These are phyloP conservation scores for Trichoderma sp. DNA, from an alignment of 2,329 filamentous ascomycete genomes.

Conservation along the genomic window DNA sequence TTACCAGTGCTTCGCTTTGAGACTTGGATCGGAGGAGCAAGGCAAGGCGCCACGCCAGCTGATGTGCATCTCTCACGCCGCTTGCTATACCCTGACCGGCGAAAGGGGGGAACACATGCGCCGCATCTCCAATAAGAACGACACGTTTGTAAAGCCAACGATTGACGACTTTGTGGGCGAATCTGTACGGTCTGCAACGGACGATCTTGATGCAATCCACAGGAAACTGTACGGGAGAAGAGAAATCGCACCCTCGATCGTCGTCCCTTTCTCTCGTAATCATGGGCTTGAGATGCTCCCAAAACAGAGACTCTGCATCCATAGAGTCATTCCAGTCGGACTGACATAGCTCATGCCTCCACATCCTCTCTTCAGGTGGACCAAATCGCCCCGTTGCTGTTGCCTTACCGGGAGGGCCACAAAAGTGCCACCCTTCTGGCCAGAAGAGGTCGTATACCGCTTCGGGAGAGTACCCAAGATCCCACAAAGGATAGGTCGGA, in stretches of 20 bases:
- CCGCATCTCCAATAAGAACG: slow-evolving; percentile 47
- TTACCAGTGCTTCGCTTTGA: neutral
- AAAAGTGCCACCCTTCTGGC: neutral
- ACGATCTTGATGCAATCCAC: neutral
- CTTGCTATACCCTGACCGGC: slow-evolving; percentile 37
- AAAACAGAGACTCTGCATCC: neutral
- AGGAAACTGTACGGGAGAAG: neutral
- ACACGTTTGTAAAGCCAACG: slow-evolving; percentile 32
- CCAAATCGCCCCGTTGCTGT: neutral
- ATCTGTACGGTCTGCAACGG: neutral
- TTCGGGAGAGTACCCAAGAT: neutral
- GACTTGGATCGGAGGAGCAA: neutral
- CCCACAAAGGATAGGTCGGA: neutral
- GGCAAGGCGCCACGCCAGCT: slow-evolving; percentile 33
- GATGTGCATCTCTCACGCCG: slow-evolving; percentile 34
- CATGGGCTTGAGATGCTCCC: neutral
- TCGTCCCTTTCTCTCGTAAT: neutral
- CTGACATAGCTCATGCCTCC: neutral
- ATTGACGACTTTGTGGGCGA: neutral
- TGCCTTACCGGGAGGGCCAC: neutral
- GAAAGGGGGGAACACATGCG: slow-evolving; percentile 51
- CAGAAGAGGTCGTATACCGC: neutral
- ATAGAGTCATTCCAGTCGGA: neutral
- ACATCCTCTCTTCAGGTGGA: neutral
- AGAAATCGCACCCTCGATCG: neutral